Base-by-base conservation (phyloP, 2,329 filamentous ascomycete genomes). In the Cercospora sp. region DNA sequence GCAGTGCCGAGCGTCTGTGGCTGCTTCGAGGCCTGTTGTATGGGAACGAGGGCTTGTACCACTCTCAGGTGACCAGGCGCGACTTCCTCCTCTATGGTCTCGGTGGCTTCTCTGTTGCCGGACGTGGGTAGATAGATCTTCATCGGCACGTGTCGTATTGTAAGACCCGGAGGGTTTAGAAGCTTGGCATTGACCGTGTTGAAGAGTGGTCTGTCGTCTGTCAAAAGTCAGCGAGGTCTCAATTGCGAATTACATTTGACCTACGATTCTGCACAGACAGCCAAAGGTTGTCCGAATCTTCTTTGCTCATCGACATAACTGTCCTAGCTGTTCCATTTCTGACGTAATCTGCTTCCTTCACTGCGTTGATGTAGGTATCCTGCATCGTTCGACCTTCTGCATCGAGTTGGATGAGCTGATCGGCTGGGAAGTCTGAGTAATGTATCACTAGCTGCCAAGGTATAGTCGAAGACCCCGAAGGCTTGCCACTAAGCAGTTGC, bases 281-380 rank as follows among this genome's bases (percentile, higher is more conserved):
- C 93, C 94, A 97, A 37, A 97, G 84, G 34, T 90, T 87, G 7
- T 89, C 92, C 13, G 92, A 95, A 78, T 97, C 89, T 57, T 91
- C 89, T 78, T 93, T 94, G 69, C 90, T 93, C 75, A 97, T 83
- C 64, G 89, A 90, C 92, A 97, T 97, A 76, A 97, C 94, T 69
- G 91, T 90, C 78, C 94, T 93, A 16, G 92, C 93, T 64, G 91
- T 95, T 55, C 93, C 93, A 73, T 95, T 94, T 62, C 94, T 88
- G 61, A 97, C 84, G 73, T 93, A 97, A 80, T 97, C 93, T 32
- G 94, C 93, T 76, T 91, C 89, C 77, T 91, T 91, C 70, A 91
- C 89, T 63, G 85, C 88, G 72, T 91, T 90, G 64, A 90, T 88
- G 75, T 87, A 91, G 0, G 88, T 83, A 76, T 91, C 89, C 69